Evolutionary conservation across 139 green algal genomes (phyloP), one percentile per base, ranked within the genome.

Genomic region (Volvox africanus): DNA sequence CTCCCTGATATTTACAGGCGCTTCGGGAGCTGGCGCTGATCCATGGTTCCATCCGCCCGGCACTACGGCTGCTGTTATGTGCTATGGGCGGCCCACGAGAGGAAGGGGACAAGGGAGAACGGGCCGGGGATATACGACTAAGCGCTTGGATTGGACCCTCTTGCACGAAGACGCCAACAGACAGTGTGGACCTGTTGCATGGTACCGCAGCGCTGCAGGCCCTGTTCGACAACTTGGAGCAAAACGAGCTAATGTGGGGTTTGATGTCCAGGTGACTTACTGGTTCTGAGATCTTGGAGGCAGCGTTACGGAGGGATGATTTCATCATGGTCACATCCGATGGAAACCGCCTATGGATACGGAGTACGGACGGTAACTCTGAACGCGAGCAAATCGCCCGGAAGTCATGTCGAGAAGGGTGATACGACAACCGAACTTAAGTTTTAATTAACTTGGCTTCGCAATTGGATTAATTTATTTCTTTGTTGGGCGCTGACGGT

Each of bases 241-340:
- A 87, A 11, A 87, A 87, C 35, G 81, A 76, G 61, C 19, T 87
- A 33, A 87, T 87, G 81, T 87, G 81, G 81, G 30, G 30, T 13
- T 32, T 86, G 26, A 28, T 73, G 17, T 44, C 36, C 2, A 33
- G 71, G 71, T 20, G 11, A 79, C 37, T 14, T 37, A 55, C 44
- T 9, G 5, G 5, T 14, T 55, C 44, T 5, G 44, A 55, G 5
- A 14, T 9, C 44, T 14, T 55, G 44, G 44, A 55, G 44, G 44
- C 44, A 55, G 44, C 44, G 44, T 9, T 55, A 55, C 9, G 44
- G 9, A 55, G 44, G 44, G 44, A 9, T 9, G 44, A 9, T 55
- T 9, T 14, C 44, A 9, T 55, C 9, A 55, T 55, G 44, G 44
- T 55, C 44, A 55, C 44, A 55, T 55, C 44, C 44, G 44, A 55